Base-by-base conservation (phyloP, 2,329 filamentous ascomycete genomes). In the Fusarium marasasianum region DNA sequence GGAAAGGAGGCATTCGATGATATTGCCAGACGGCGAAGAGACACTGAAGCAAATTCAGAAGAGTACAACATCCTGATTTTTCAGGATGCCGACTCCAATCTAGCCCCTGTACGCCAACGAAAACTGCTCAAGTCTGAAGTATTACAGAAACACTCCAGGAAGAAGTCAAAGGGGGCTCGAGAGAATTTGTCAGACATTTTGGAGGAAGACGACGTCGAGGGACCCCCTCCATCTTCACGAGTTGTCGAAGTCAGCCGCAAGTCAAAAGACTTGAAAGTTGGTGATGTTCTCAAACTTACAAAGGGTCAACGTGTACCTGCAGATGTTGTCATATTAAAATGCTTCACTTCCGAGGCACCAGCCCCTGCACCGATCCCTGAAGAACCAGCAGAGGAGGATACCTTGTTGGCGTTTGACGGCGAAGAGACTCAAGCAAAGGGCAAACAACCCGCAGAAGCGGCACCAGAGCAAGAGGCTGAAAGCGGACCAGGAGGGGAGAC, bases 1-100 rank as follows among this genome's bases (percentile, higher is more conserved):
- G 95, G 95, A 24, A 99, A 99, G 82, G 97, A 99, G 83, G 97
- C 96, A 0, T 91, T 93, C 78, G 96, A 99, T 81, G 97, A 99
- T 81, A 94, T 99, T 77, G 93, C 91, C 61, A 87, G 96, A 75
- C 89, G 97, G 69, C 89, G 93, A 74, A 90, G 97, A 79, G 96
- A 99, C 82, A 93, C 92, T 22, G 96, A 99, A 82, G 96, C 96
- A 7, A 99, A 99, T 81, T 93, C 96, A 6, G 96, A 99, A 81
- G 90, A 91, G 63, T 98, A 97, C 79, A 92, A 89, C 0, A 91
- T 97, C 5, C 80, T 98, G 58, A 87, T 87, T 24, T 95, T 98
- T 78, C 89, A 90, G 51, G 89, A 92, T 51, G 86, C 88, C 6
- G 80, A 81, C 5, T 80, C 80, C 4, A 80, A 78, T 17, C 82